phyloP scores from a whole-genome alignment of 2,329 filamentous ascomycete species.

The Diaporthe humulicola region DNA sequence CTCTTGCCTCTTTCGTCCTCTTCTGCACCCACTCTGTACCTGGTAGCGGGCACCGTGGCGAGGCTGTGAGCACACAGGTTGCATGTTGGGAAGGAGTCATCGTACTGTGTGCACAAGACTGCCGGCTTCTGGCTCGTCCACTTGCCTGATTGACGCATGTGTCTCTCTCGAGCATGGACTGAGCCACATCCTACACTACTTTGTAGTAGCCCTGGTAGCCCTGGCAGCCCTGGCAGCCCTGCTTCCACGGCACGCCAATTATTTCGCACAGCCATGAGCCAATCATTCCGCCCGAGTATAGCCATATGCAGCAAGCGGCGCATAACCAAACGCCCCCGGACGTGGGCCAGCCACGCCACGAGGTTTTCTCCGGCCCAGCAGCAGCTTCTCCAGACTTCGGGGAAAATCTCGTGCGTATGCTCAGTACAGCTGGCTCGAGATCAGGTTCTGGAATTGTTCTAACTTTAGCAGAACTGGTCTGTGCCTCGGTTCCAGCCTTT shows the following conservation, averaged over 20 bases:
- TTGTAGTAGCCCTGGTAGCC: not conserved
- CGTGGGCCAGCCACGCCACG: not conserved
- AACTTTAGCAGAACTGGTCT: slow-evolving; percentile 10
- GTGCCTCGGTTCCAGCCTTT: not conserved
- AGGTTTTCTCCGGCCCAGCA: not conserved
- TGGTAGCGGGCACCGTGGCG: slow-evolving; percentile 2
- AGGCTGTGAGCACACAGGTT: slow-evolving; percentile 15
- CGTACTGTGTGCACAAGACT: not conserved
- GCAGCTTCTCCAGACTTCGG: slow-evolving; percentile 1
- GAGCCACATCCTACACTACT: not conserved
- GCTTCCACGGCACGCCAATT: not conserved
- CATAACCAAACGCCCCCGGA: not conserved
- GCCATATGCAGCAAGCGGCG: slow-evolving; percentile 8
- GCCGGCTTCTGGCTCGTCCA: not conserved
- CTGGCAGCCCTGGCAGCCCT: not conserved
- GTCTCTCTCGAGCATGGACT: not conserved
- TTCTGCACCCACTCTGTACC: slow-evolving; percentile 3
- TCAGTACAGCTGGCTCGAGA: not conserved
- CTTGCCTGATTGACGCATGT: not conserved
- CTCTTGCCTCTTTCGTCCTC: slow-evolving; percentile 11
- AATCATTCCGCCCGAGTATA: not conserved
- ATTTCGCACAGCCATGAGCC: not conserved
- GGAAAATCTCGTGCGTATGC: not conserved
- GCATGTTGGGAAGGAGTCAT: slow-evolving; percentile 6
- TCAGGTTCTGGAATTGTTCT: not conserved